A percentile compares a stretch with the other conserved stretches of the same genome.
Conservation (phyloP, 129 eudicot species). For the Artemisia tridentata region DNA sequence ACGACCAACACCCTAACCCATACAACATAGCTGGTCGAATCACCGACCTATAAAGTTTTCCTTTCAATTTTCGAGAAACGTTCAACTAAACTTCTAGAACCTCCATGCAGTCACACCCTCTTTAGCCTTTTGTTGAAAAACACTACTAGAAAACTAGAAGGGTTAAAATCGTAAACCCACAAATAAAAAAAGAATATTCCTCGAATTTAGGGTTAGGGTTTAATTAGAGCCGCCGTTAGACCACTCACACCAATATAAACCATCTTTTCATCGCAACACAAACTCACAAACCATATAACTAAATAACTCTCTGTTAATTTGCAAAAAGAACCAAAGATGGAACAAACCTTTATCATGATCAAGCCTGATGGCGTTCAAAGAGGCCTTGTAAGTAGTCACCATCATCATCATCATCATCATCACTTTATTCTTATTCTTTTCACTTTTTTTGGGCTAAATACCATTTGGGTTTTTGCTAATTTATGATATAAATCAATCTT, state of each 20-base stretch:
- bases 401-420: background rate
- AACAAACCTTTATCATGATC: constrained; percentile 87
- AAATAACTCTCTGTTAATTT: constrained; percentile 4
- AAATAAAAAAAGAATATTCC: constrained; percentile 24
- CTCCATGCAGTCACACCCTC: too few species aligned
- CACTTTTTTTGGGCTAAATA: background rate
- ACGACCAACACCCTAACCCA: too few species aligned
- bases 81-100: too few species aligned
- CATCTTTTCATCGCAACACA: constrained; percentile 9
- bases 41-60: too few species aligned
- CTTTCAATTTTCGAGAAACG: too few species aligned
- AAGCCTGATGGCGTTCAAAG: constrained; percentile 92
- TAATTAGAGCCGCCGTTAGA: constrained; percentile 24
- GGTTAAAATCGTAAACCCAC: constrained; percentile 3
- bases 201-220: constrained; percentile 46
- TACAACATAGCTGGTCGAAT: too few species aligned
- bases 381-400: constrained; percentile 52
- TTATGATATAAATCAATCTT: background rate
- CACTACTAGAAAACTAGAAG: background rate
- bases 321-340: constrained; percentile 45
- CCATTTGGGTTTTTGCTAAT: background rate
- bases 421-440: constrained; percentile 13
- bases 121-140: too few species aligned
- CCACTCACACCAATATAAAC: constrained; percentile 22
- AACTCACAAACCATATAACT: background rate